These are phyloP conservation scores for Dipteronia dyeriana DNA, from an alignment of 345 rosid species.

Conservation along the genomic window DNA sequence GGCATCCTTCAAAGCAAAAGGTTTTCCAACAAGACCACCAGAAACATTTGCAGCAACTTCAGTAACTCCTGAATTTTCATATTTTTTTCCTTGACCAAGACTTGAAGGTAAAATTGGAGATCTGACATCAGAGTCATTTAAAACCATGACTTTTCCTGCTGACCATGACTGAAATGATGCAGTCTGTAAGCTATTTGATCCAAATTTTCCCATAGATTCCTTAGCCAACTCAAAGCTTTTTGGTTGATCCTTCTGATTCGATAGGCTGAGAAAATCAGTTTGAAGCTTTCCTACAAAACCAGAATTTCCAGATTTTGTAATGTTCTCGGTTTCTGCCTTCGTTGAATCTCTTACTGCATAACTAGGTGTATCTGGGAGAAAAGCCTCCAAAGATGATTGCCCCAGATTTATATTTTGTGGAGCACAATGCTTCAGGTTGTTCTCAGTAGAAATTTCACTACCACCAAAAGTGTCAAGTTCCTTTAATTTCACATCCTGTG, in stretches of 20 bases:
- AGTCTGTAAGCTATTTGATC: conserved; percentile 38
- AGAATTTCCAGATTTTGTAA: conserved; percentile 33
- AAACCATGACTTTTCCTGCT: conserved; percentile 35
- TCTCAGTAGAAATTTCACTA: conserved; percentile 29
- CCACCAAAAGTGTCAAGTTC: conserved; percentile 21
- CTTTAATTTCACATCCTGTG: conserved; percentile 23
- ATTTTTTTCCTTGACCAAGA: conserved; percentile 34
- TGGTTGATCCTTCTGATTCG: conserved; percentile 29
- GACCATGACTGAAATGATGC: conserved; percentile 45
- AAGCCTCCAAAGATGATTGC: conserved; percentile 39
- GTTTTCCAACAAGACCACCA: conserved; percentile 39
- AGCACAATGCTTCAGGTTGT: conserved; percentile 33
- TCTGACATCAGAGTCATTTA: conserved; percentile 34
- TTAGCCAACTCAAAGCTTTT: conserved; percentile 34
- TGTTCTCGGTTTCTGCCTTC: conserved; percentile 38
- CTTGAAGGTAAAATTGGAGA: conserved; percentile 34
- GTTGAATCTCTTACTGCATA: conserved; percentile 15
- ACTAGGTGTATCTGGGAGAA: conserved; percentile 31
- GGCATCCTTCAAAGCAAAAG: conserved; percentile 37
- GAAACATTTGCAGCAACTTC: conserved; percentile 36
- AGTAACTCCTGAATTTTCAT: conserved; percentile 32
- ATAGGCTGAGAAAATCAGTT: conserved; percentile 29
- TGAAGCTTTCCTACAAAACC: conserved; percentile 38
- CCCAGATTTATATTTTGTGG: conserved; percentile 39
- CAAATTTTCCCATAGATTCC: conserved; percentile 31